phyloP scores from a whole-genome alignment of 2,329 filamentous ascomycete species.

The Nigrograna mackinnonii region DNA sequence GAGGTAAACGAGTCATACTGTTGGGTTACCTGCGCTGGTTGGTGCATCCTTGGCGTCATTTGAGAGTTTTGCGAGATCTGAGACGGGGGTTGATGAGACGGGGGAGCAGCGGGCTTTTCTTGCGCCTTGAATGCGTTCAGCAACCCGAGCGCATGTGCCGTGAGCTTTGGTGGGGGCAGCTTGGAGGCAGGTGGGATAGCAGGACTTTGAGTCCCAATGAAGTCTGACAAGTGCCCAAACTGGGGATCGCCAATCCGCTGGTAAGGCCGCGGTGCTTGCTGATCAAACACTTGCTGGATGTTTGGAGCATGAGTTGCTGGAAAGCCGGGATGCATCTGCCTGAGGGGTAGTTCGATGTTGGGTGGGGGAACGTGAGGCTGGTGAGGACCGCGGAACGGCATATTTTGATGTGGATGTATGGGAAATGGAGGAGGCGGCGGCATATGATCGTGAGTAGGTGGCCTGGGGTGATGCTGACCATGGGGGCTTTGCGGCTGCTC shows the following conservation, averaged over 20 bases:
- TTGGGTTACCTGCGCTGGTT: conserved; percentile 22
- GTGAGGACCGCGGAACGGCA: conserved; percentile 31
- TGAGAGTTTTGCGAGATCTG: conserved; percentile 22
- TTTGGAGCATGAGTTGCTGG: conserved; percentile 12
- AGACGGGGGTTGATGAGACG: conserved; percentile 14
- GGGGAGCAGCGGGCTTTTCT: conserved; percentile 23
- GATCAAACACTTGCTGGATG: conserved; percentile 25
- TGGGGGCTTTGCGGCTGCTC: conserved; percentile 59
- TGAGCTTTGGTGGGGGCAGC: conserved; percentile 62
- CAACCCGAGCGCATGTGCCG: conserved; percentile 59
- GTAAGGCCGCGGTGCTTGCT: conserved; percentile 46
- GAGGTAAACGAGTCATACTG: conserved; percentile 25
- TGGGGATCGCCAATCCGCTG: conserved; percentile 47
- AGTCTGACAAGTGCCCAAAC: conserved; percentile 44
- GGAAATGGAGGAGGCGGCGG: conserved; percentile 55
- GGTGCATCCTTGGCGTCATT: conserved; percentile 24
- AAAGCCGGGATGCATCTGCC: conserved; percentile 14
- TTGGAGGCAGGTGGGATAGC: conserved; percentile 59
- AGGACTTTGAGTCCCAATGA: conserved; percentile 43
- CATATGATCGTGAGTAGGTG: conserved; percentile 52
- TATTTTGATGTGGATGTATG: conserved; percentile 42
- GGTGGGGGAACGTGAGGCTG: conserved; percentile 20
- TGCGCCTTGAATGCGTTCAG: conserved; percentile 60
- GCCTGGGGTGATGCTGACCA: conserved; percentile 58
- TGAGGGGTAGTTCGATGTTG: conserved; percentile 24